Percentiles rank a stretch among this genome's conserved stretches.
Conservation (phyloP, 2,329 filamentous ascomycete genomes). For the Tympanopsis confertula region DNA sequence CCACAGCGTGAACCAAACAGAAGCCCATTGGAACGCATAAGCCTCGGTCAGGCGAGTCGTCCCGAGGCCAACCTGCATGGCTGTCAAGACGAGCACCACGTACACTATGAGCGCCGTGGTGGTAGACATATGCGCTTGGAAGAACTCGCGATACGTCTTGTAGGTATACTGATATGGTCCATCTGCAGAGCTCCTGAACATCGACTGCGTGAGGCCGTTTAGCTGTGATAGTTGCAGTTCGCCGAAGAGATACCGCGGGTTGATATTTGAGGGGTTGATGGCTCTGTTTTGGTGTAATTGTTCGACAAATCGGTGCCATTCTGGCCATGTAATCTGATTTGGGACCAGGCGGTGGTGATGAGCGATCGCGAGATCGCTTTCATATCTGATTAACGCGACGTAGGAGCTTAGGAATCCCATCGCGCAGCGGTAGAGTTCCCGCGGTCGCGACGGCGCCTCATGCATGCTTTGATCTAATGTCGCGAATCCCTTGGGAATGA, state of each 20-base stretch:
- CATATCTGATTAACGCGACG: conserved; percentile 17
- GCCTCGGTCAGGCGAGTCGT: conserved; percentile 10
- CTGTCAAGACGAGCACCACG: conserved; percentile 13
- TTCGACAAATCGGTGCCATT: conserved; percentile 20
- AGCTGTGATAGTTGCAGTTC: conserved; percentile 22
- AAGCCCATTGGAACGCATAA: conserved; percentile 14
- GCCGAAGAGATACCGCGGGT: conserved; percentile 25
- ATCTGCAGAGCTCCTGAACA: no score
- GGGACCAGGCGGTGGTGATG: conserved; percentile 21
- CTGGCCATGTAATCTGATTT: conserved; percentile 17
- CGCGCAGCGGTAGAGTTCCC: conserved; percentile 12
- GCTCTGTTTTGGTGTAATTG: conserved; percentile 15
- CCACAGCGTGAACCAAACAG: conserved; percentile 16
- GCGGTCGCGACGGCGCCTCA: conserved; percentile 6
- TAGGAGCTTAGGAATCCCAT: conserved; percentile 27
- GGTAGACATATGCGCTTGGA: no score
- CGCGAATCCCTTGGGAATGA: conserved; percentile 1
- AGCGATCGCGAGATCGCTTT: conserved; percentile 26
- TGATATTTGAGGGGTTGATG: conserved; percentile 15
- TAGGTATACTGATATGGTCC: no score
- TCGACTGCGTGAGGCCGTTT: no score
- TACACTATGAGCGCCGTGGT: no score
- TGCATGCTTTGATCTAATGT: neutral
- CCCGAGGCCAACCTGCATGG: conserved; percentile 16
- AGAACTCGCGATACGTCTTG: no score